Evolutionary conservation across 768 basidiomycete species (phyloP).

Genomic region (Goffeauzyma gilvescens): DNA sequence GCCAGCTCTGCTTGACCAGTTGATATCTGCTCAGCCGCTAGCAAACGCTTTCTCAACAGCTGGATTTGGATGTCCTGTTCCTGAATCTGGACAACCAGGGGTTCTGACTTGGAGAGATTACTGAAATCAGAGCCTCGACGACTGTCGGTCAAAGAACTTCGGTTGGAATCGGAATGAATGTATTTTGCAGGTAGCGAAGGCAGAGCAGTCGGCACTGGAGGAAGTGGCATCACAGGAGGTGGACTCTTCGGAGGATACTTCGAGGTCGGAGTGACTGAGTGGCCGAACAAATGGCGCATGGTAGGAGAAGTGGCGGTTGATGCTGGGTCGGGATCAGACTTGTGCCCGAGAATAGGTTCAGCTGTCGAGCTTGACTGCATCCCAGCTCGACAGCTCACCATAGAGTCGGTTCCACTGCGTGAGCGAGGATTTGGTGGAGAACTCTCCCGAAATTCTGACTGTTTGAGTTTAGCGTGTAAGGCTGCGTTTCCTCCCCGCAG

Average conservation of each 20-base stretch:
- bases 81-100: not conserved
- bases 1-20: not conserved
- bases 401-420: not conserved
- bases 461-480: not conserved
- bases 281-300: not conserved
- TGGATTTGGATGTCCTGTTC: not conserved
- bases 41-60: not conserved
- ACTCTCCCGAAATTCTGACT: not conserved
- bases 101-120: not conserved
- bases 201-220: slow-evolving; percentile 47
- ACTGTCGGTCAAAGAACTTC: too few relatives aligned
- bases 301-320: not conserved
- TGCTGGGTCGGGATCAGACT: not conserved
- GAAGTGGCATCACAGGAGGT: slow-evolving; percentile 69
- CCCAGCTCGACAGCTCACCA: not conserved
- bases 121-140: too few relatives aligned
- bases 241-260: slow-evolving; percentile 51
- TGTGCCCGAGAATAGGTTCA: not conserved
- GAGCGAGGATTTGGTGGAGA: not conserved
- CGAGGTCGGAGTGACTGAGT: slow-evolving; percentile 18
- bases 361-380: not conserved
- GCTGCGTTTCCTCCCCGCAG: too few relatives aligned
- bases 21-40: not conserved
- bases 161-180: too few relatives aligned
- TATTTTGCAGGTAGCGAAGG: not conserved